Conservation (phyloP, 257 asterid species). For the Solanum peruvianum region DNA sequence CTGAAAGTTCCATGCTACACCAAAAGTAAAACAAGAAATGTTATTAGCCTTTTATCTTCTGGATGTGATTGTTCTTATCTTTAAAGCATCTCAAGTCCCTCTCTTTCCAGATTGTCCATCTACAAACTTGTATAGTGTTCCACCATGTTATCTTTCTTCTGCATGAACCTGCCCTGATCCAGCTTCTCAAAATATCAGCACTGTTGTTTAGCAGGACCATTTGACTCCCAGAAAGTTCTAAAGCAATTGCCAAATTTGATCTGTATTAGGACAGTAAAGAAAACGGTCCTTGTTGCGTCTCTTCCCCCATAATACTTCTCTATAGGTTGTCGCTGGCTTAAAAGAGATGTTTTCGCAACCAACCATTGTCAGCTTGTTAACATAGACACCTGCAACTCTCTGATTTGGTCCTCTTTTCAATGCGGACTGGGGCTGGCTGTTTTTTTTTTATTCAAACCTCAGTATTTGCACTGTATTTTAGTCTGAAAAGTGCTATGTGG, state of each 20-base stretch:
- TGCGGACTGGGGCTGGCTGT: not conserved
- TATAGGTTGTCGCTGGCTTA: not conserved
- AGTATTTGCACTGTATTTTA: not conserved
- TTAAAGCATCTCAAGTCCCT: not conserved
- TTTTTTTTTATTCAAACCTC: not conserved
- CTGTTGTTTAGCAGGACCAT: not conserved
- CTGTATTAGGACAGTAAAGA: not conserved
- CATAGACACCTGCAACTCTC: not conserved
- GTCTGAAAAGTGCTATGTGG: not conserved
- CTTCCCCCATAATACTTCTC: not conserved
- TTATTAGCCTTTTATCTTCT: not conserved
- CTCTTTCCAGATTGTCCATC: not conserved
- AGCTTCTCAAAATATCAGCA: not conserved
- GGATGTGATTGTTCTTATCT: not conserved
- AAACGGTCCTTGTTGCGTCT: not conserved
- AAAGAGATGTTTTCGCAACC: not conserved
- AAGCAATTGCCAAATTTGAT: not conserved
- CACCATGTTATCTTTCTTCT: not conserved
- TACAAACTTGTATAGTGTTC: not conserved
- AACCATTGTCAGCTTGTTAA: not conserved
- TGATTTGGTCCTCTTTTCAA: not conserved
- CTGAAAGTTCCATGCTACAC: not conserved
- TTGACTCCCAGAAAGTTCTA: not conserved
- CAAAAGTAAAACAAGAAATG: not conserved
- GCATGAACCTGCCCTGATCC: not conserved